These are phyloP conservation scores for Colletotrichum paranaense DNA, from an alignment of 2,329 filamentous ascomycete genomes.

Conservation along the genomic window DNA sequence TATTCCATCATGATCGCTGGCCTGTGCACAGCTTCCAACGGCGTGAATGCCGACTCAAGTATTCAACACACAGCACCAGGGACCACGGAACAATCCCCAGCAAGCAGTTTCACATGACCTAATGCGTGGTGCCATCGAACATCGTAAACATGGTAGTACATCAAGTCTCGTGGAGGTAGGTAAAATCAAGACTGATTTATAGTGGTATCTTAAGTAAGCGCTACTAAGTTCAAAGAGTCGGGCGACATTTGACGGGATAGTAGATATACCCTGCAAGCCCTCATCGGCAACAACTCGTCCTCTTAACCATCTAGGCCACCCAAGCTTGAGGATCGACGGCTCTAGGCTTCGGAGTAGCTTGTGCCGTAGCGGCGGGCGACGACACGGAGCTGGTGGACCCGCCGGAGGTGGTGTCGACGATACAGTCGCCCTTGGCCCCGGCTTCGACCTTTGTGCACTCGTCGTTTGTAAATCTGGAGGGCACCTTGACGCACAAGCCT, in stretches of 20 bases:
- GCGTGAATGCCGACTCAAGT: too few relatives aligned
- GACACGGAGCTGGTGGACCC: neutral
- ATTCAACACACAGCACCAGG: too few relatives aligned
- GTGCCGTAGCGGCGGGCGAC: neutral
- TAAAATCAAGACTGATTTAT: neutral
- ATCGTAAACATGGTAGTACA: too few relatives aligned
- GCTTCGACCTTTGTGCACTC: slow-evolving; percentile 7
- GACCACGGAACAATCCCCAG: too few relatives aligned
- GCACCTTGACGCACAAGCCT: slow-evolving; percentile 2
- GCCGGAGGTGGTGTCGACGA: slow-evolving; percentile 3
- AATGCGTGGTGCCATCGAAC: too few relatives aligned
- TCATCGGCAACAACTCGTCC: neutral
- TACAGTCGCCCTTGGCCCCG: slow-evolving; percentile 3
- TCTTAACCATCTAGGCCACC: neutral
- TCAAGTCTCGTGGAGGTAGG: too few relatives aligned
- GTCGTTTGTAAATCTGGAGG: neutral
- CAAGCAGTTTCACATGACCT: too few relatives aligned
- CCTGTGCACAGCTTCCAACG: too few relatives aligned
- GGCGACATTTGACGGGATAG: neutral
- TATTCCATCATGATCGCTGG: too few relatives aligned
- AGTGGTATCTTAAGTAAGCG: neutral
- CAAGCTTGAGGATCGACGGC: neutral
- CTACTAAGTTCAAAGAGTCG: neutral
- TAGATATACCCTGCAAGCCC: too few relatives aligned
- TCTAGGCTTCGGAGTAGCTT: neutral